These are phyloP conservation scores for Colletotrichum eleusines DNA, from an alignment of 2,329 filamentous ascomycete genomes.

Conservation along the genomic window DNA sequence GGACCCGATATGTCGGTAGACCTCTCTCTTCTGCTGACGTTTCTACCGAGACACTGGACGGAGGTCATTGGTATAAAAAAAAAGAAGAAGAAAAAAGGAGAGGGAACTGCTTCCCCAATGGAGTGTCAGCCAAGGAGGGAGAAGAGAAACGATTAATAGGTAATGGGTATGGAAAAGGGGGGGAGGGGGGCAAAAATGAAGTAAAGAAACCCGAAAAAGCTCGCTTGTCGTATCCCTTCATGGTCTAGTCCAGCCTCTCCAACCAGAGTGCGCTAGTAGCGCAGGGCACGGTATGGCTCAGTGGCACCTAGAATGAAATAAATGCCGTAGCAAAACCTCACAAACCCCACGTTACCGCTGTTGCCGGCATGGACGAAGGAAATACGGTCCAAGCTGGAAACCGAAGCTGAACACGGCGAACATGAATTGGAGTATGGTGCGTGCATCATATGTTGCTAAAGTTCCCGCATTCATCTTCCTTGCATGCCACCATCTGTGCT, in stretches of 20 bases:
- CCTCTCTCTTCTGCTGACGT: not conserved
- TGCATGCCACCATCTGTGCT: not conserved
- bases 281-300: not conserved
- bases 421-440: too few relatives aligned
- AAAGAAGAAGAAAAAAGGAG: too few relatives aligned
- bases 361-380: not conserved
- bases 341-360: not conserved
- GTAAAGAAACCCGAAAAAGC: constrained; percentile 1
- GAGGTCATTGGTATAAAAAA: constrained; percentile 26
- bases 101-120: not conserved
- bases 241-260: constrained; percentile 24
- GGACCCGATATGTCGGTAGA: constrained; percentile 17
- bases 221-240: constrained; percentile 33
- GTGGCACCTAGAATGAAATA: not conserved
- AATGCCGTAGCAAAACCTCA: not conserved
- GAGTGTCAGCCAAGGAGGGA: constrained; percentile 2
- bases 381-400: not conserved
- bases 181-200: not conserved
- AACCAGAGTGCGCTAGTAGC: not conserved
- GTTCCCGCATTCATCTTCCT: not conserved
- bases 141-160: not conserved
- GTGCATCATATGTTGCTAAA: too few relatives aligned
- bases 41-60: constrained; percentile 10
- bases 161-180: not conserved
- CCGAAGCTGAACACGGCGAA: not conserved